These are phyloP conservation scores for Schrenkiella parvula DNA, from an alignment of 345 rosid species.

Conservation along the genomic window DNA sequence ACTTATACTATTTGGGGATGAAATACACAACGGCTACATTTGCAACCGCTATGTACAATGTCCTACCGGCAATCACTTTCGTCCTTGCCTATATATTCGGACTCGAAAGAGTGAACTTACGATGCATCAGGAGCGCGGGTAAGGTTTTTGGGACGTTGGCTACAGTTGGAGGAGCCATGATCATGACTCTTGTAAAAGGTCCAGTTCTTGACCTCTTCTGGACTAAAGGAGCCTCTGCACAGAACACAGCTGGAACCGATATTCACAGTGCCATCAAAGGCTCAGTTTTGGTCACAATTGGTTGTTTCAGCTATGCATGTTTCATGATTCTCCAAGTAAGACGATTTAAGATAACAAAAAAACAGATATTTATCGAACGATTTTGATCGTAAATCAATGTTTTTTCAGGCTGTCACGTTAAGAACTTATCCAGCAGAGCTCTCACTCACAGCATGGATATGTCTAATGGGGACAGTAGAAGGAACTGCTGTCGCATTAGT, in stretches of 20 bases:
- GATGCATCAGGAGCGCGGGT: conserved; percentile 48
- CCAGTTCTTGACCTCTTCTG: conserved; percentile 50
- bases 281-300: conserved; percentile 51
- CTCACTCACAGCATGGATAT: conserved; percentile 79
- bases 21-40: conserved; percentile 83
- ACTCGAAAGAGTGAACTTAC: conserved; percentile 63
- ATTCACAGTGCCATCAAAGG: conserved; percentile 57
- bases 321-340: conserved; percentile 75
- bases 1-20: conserved; percentile 70
- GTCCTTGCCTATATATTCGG: conserved; percentile 65
- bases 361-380: background rate
- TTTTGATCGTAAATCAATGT: background rate
- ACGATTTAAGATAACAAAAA: background rate
- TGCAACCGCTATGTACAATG: conserved; percentile 74
- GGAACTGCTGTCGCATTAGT: conserved; percentile 53
- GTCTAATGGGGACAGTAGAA: conserved; percentile 66
- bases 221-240: conserved; percentile 40
- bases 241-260: conserved; percentile 39
- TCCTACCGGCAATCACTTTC: conserved; percentile 84
- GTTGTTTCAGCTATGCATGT: conserved; percentile 70
- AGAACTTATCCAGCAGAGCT: conserved; percentile 74
- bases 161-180: conserved; percentile 91
- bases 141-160: conserved; percentile 70
- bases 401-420: conserved; percentile 52
- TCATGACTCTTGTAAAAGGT: conserved; percentile 78